Evolutionary conservation across 2,329 filamentous ascomycete species (phyloP), one percentile per base, ranked within the genome.

Genomic region (Fusarium ramigenum): DNA sequence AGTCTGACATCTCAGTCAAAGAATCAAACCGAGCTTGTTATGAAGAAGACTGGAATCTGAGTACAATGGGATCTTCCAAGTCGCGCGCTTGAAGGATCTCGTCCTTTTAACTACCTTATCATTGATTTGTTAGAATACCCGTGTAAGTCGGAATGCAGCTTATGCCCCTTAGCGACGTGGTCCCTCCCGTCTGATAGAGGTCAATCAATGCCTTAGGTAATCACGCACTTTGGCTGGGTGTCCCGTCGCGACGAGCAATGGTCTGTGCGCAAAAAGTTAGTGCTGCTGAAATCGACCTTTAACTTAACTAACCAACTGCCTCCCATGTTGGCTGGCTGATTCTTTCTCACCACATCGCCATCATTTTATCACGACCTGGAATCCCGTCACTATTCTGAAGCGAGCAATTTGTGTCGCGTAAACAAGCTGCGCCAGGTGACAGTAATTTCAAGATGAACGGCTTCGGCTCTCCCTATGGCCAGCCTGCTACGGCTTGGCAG

Each of bases 401-500:
- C 25, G 16, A 21, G 43, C 34, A 37, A 34, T 32, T 60, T 52
- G 56, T 60, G 66, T 64, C 74, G 69, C 60, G 58, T 69, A 42
- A 32, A 19, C 39, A 49, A 4, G 18, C 34, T 43, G 30, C 16
- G 18, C 32, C 32, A 18, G 28, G 28, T 39, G 42, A 53, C 15
- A 54, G n/a, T 21, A 25, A 53, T 28, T 25, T 25, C 49, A 80
- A 80, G 69, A 93, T 93, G 90, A 92, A 89, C 81, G 89, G 87
- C 68, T 84, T 84, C 75, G 84, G 84, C 63, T 84, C 84, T 77
- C 82, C 83, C 60, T 85, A 81, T 72, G 84, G 84, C 76, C 84
- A 87, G 79, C 84, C 86, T 40, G 85, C 87, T 59, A 83, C 86
- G 63, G 80, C 89, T 47, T 98, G 95, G 95, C 91, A 93, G 82